A percentile compares a stretch with the other conserved stretches of the same genome.
These are phyloP conservation scores for Xylariaceae sp. DNA, from an alignment of 2,329 filamentous ascomycete species.

Conservation along the genomic window DNA sequence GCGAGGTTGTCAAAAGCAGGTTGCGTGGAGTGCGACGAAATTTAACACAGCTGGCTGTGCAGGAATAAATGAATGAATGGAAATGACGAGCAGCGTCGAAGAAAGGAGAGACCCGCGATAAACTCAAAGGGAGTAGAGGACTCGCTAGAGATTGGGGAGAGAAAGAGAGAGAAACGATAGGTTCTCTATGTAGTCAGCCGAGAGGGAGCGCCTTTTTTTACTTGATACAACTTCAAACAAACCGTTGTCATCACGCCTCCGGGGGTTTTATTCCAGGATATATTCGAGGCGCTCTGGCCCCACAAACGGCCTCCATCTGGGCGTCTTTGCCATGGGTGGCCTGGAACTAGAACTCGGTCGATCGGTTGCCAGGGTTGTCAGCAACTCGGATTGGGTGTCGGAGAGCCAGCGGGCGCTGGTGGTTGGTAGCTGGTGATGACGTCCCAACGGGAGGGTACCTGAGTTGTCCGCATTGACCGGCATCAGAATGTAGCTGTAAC, in stretches of 20 bases:
- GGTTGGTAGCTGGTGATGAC: no score
- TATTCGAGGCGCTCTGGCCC: constrained; percentile 21
- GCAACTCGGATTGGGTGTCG: neutral
- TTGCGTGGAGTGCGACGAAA: constrained; percentile 23
- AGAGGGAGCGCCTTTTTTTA: constrained; percentile 26
- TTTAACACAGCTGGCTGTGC: constrained; percentile 29
- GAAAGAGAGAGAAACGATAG: constrained; percentile 27
- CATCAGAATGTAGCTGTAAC: no score
- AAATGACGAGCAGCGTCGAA: constrained; percentile 32
- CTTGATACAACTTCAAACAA: neutral
- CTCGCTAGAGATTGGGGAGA: constrained; percentile 27
- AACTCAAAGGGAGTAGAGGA: constrained; percentile 30
- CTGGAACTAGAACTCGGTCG: neutral
- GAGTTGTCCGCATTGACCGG: no score
- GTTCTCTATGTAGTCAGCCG: constrained; percentile 7
- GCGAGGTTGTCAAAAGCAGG: constrained; percentile 22
- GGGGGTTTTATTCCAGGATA: constrained; percentile 10
- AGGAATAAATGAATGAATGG: constrained; percentile 33
- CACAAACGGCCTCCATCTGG: constrained; percentile 16
- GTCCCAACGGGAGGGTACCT: no score
- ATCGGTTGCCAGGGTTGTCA: no score
- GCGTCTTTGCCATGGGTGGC: neutral
- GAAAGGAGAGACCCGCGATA: constrained; percentile 35
- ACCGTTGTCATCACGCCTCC: constrained; percentile 2
- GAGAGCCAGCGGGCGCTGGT: neutral